These are phyloP conservation scores for Arabidopsis arenosa DNA, from an alignment of 345 rosid genomes.

Conservation along the genomic window DNA sequence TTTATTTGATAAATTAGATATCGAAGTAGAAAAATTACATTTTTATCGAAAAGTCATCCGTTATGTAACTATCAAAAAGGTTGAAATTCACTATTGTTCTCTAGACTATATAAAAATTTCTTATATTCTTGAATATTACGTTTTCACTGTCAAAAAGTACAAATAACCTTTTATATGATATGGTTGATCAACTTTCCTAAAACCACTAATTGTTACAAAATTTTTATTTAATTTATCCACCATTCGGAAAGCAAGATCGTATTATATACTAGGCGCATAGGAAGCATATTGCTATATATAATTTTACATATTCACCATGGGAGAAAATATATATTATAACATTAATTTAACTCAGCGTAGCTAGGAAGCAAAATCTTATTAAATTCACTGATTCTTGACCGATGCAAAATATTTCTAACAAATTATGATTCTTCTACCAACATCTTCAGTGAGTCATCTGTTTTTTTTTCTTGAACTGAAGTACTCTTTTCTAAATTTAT, in stretches of 20 bases:
- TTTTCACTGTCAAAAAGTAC: neutral
- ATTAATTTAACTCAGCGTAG: neutral
- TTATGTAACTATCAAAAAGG: neutral
- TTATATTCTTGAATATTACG: neutral
- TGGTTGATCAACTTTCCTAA: neutral
- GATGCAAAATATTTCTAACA: too few relatives aligned
- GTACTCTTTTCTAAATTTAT: too few relatives aligned
- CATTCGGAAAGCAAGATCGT: neutral
- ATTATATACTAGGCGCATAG: neutral
- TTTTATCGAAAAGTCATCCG: too few relatives aligned
- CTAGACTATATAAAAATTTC: neutral
- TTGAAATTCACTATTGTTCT: neutral
- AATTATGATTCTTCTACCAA: too few relatives aligned
- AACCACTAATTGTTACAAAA: neutral
- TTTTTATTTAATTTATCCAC: neutral
- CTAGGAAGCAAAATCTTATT: conserved; percentile 12
- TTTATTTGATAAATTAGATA: neutral
- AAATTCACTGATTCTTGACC: neutral
- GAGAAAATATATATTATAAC: conserved; percentile 2
- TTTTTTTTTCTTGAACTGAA: too few relatives aligned
- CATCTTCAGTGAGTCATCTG: too few relatives aligned
- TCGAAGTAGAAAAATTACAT: too few relatives aligned
- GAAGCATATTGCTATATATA: conserved; percentile 18
- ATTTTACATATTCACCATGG: conserved; percentile 11
- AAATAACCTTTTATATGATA: neutral